Evolutionary conservation across 805 yeast genomes (phyloP).

Genomic region (Teunomyces kruisii): DNA sequence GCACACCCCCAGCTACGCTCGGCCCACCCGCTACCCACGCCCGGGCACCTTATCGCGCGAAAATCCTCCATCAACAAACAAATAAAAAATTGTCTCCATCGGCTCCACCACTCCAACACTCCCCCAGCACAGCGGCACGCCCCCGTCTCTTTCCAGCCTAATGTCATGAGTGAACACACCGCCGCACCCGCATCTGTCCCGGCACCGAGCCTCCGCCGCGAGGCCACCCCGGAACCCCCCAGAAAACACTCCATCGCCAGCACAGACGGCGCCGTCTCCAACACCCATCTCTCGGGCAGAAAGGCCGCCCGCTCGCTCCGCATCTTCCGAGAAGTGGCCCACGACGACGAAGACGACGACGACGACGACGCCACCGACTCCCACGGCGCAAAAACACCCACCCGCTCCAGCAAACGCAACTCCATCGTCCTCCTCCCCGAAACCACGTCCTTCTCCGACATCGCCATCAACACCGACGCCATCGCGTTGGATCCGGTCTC

Average conservation of each 20-base stretch:
- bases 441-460: not conserved
- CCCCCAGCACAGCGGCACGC: not conserved
- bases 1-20: too few relatives aligned
- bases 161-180: not conserved
- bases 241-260: slow-evolving; percentile 2
- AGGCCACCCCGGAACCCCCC: not conserved
- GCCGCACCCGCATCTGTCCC: not conserved
- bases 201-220: not conserved
- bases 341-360: slow-evolving; percentile 12
- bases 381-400: not conserved
- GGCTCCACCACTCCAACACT: not conserved
- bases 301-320: slow-evolving; percentile 60
- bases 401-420: not conserved
- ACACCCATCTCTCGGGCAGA: slow-evolving; percentile 43
- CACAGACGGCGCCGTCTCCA: slow-evolving; percentile 4
- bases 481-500: slow-evolving; percentile 57
- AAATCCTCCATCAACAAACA: too few relatives aligned
- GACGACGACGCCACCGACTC: not conserved
- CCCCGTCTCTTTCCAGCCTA: not conserved
- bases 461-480: not conserved
- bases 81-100: not conserved
- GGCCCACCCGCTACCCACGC: too few relatives aligned
- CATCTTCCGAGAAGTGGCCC: slow-evolving; percentile 42
- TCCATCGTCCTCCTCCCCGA: slow-evolving; percentile 1
- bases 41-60: too few relatives aligned